phyloP scores from a whole-genome alignment of 192 early-diverging fungal species.

The Umbelopsis sp. region DNA sequence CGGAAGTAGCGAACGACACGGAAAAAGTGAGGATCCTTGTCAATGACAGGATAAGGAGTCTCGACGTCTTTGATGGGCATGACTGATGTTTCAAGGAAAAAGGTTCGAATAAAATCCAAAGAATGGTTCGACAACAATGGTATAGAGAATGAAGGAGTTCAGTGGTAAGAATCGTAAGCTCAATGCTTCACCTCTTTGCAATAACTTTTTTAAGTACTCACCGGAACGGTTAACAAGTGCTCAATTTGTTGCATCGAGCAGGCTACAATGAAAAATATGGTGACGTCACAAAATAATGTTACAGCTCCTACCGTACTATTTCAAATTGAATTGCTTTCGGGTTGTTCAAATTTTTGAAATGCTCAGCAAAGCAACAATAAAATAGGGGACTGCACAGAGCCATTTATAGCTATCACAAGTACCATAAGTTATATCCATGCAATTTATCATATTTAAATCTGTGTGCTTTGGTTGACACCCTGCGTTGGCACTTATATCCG shows the following conservation, averaged over 20 bases:
- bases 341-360: no score
- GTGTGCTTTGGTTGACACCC: no score
- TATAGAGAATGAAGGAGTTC: not conserved
- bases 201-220: constrained; percentile 6
- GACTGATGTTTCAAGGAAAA: not conserved
- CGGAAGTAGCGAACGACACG: constrained; percentile 92
- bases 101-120: not conserved
- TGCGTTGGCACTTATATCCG: no score
- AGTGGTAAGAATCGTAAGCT: not conserved
- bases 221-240: constrained; percentile 14
- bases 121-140: not conserved
- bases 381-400: no score
- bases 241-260: not conserved
- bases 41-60: constrained; percentile 82
- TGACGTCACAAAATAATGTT: not conserved
- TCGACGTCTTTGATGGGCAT: constrained; percentile 55
- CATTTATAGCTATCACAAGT: no score
- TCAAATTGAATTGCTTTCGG: no score
- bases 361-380: no score
- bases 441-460: no score
- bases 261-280: constrained; percentile 15
- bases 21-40: constrained; percentile 88
- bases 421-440: no score
- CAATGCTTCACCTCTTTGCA: not conserved
- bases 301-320: not conserved